A percentile compares a stretch with the other conserved stretches of the same genome.
Evolutionary conservation across 2,329 filamentous ascomycete genomes (phyloP).

Genomic region (Fusarium tanahbumbuense): DNA sequence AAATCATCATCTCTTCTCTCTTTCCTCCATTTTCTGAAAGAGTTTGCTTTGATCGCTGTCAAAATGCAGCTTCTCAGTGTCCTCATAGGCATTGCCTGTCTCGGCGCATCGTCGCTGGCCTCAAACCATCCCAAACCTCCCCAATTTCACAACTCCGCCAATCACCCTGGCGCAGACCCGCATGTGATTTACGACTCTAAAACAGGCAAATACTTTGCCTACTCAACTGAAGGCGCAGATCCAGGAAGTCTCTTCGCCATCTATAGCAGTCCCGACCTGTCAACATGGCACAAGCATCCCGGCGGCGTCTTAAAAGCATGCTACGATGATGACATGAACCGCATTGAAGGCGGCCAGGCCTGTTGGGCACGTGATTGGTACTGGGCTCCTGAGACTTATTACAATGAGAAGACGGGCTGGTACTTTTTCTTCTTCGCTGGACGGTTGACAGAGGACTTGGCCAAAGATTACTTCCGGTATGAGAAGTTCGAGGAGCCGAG

Average conservation of each 20-base stretch:
- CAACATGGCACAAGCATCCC: conserved; percentile 51
- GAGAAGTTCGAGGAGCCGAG: conserved; percentile 52
- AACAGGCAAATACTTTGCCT: conserved; percentile 50
- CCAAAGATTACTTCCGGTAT: conserved; percentile 51
- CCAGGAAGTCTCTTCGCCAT: conserved; percentile 50
- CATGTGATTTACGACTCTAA: conserved; percentile 49
- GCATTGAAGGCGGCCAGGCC: conserved; percentile 48
- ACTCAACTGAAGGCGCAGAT: conserved; percentile 53
- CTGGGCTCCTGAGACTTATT: conserved; percentile 53
- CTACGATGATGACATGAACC: conserved; percentile 47
- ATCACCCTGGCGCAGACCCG: conserved; percentile 50
- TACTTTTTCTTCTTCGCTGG: conserved; percentile 54
- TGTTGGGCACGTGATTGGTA: conserved; percentile 53
- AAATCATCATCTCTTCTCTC: neutral
- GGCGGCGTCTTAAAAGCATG: conserved; percentile 51
- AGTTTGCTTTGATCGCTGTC: neutral
- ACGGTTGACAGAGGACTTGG: conserved; percentile 48
- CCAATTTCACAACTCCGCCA: conserved; percentile 51
- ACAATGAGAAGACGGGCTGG: conserved; percentile 52
- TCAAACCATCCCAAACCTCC: conserved; percentile 24
- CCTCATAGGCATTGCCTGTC: neutral
- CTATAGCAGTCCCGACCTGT: conserved; percentile 52
- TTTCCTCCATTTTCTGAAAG: neutral
- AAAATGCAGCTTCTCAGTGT: conserved; percentile 13
- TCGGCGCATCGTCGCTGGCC: conserved; percentile 9